Conservation (phyloP, 176 grass and related monocot species). For the Rhynchospora pubera region DNA sequence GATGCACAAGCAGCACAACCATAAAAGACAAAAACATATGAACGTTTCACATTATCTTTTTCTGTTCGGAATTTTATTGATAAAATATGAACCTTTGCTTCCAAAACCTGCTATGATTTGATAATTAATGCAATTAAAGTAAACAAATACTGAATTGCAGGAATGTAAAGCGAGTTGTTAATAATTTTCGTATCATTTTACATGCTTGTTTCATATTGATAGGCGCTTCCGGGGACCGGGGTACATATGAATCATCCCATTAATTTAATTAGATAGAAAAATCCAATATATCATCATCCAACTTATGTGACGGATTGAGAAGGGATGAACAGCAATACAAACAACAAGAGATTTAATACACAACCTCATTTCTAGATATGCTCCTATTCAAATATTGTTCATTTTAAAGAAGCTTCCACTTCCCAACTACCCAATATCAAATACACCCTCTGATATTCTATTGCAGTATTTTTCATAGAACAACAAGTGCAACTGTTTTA, state of each 20-base stretch:
- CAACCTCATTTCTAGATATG: slow-evolving; percentile 14
- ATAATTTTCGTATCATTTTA: neutral
- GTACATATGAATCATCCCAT: neutral
- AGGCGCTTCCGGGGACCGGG: neutral
- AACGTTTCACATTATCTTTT: too few species aligned
- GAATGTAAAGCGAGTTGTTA: too few species aligned
- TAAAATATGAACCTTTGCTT: too few species aligned
- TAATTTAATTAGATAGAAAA: neutral
- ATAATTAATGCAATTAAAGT: too few species aligned
- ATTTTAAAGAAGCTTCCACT: slow-evolving; percentile 16
- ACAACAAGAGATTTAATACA: slow-evolving; percentile 13
- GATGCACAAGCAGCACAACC: too few species aligned
- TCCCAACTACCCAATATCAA: slow-evolving; percentile 8
- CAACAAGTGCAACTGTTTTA: neutral
- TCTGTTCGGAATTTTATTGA: too few species aligned
- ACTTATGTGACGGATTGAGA: neutral
- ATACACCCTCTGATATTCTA: neutral
- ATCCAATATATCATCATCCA: neutral
- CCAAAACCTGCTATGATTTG: too few species aligned
- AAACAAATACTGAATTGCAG: too few species aligned
- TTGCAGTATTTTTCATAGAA: neutral
- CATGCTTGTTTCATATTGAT: neutral
- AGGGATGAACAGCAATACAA: neutral
- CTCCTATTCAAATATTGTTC: neutral
- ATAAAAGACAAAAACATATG: too few species aligned